phyloP scores from a whole-genome alignment of 345 rosid genomes.

The Pistacia vera region DNA sequence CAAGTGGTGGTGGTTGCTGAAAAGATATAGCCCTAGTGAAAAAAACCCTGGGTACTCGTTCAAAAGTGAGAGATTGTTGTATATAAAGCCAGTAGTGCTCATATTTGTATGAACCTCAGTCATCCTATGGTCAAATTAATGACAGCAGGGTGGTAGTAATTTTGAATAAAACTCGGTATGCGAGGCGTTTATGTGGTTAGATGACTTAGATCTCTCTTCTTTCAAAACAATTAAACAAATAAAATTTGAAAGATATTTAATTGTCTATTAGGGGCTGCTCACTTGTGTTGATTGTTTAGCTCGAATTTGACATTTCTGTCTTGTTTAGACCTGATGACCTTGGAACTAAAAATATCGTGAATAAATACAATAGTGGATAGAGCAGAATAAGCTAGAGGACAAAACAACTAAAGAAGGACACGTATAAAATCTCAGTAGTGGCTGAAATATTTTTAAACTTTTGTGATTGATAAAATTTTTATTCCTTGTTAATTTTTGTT shows the following conservation, averaged over 20 bases:
- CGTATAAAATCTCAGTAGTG: not conserved
- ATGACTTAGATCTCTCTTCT: not conserved
- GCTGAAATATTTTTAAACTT: not conserved
- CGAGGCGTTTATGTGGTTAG: not conserved
- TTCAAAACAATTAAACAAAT: not conserved
- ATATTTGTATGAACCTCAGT: slow-evolving; percentile 15
- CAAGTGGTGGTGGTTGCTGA: slow-evolving; percentile 74
- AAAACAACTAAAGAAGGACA: not conserved
- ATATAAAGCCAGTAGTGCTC: slow-evolving; percentile 29
- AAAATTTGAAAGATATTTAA: not conserved
- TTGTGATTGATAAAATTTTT: not conserved
- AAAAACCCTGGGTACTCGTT: slow-evolving; percentile 3
- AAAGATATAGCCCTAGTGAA: slow-evolving; percentile 20
- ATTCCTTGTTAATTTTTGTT: too few species aligned
- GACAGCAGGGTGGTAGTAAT: slow-evolving; percentile 26
- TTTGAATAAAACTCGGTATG: slow-evolving; percentile 29
- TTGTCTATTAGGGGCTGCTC: not conserved
- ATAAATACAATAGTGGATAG: slow-evolving; percentile 5
- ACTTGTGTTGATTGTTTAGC: slow-evolving; percentile 3
- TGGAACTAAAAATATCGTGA: slow-evolving; percentile 16
- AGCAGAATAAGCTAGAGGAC: not conserved
- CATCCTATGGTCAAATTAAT: slow-evolving; percentile 20
- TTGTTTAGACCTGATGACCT: not conserved
- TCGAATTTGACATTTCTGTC: slow-evolving; percentile 19
- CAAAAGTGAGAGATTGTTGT: slow-evolving; percentile 33